These are phyloP conservation scores for Zostera marina DNA, from an alignment of 116 monocot genomes.

Conservation along the genomic window DNA sequence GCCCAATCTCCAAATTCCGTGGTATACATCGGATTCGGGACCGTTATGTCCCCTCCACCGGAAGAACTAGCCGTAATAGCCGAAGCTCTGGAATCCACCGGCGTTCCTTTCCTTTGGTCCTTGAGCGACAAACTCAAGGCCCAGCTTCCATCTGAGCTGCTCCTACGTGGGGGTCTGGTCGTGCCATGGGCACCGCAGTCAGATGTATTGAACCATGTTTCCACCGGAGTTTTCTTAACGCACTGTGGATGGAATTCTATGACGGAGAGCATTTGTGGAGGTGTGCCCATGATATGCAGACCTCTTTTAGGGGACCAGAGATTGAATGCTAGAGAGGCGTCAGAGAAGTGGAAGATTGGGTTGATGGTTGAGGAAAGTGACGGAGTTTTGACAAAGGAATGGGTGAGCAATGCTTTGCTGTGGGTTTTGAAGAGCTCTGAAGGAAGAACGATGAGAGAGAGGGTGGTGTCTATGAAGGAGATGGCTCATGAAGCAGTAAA, in stretches of 20 bases:
- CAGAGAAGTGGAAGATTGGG: conserved; percentile 30
- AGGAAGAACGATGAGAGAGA: conserved; percentile 33
- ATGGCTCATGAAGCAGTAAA: conserved; percentile 3
- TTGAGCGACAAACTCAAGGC: conserved; percentile 11
- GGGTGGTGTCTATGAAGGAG: conserved; percentile 7
- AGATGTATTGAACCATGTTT: conserved; percentile 18
- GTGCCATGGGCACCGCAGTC: conserved; percentile 42
- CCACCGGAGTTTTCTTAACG: conserved; percentile 30
- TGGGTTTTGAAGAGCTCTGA: conserved; percentile 15
- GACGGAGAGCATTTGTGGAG: conserved; percentile 23
- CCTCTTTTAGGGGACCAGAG: conserved; percentile 40
- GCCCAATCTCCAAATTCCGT: conserved; percentile 14
- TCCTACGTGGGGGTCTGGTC: conserved; percentile 20
- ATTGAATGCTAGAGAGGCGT: conserved; percentile 21
- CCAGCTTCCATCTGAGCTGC: conserved; percentile 23
- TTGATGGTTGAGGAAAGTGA: conserved; percentile 12
- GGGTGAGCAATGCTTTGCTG: conserved; percentile 9
- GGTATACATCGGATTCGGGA: conserved; percentile 44
- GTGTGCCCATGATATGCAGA: conserved; percentile 40
- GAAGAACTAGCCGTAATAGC: conserved; percentile 33
- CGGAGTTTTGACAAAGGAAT: conserved; percentile 10
- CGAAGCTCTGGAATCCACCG: conserved; percentile 25
- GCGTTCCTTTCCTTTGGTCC: conserved; percentile 48
- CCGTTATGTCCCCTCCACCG: conserved; percentile 7
- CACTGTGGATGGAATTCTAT: conserved; percentile 59